A percentile compares a stretch with the other conserved stretches of the same genome.
Conservation (phyloP, 2,329 filamentous ascomycete species). For the Colletotrichum sp. region DNA sequence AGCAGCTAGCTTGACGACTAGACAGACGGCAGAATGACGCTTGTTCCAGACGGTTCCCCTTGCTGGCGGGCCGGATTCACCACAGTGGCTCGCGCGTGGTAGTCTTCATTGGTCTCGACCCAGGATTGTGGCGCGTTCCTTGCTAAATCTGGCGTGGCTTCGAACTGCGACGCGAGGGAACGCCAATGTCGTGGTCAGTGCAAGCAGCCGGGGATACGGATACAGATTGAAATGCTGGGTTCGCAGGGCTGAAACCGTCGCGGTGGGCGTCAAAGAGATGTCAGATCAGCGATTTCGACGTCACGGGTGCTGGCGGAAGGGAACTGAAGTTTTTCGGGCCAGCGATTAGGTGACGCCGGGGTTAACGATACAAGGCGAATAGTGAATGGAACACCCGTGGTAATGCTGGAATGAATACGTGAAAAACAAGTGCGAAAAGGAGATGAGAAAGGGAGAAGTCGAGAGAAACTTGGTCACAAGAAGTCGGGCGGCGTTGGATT, state of each 20-base stretch:
- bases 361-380: neutral
- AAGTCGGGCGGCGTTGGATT: neutral
- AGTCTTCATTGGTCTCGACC: conserved; percentile 7
- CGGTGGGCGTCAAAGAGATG: neutral
- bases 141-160: conserved; percentile 3
- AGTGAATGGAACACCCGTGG: neutral
- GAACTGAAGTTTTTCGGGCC: neutral
- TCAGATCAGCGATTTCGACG: neutral
- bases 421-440: neutral
- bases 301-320: neutral
- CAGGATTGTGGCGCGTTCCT: conserved; percentile 8
- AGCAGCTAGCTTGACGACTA: neutral
- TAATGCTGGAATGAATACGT: neutral
- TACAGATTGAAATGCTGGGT: neutral
- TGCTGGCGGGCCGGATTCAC: conserved; percentile 18
- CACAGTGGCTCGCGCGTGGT: conserved; percentile 4
- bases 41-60: conserved; percentile 8
- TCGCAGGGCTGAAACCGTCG: conserved; percentile 13
- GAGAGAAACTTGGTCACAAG: neutral
- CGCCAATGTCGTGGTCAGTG: neutral
- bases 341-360: neutral
- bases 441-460: neutral
- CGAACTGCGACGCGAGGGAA: neutral
- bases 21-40: neutral
- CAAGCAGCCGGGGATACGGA: conserved; percentile 6